Base-by-base conservation (phyloP, 1,284 basidiomycete species). In the Porodaedalea pini region DNA sequence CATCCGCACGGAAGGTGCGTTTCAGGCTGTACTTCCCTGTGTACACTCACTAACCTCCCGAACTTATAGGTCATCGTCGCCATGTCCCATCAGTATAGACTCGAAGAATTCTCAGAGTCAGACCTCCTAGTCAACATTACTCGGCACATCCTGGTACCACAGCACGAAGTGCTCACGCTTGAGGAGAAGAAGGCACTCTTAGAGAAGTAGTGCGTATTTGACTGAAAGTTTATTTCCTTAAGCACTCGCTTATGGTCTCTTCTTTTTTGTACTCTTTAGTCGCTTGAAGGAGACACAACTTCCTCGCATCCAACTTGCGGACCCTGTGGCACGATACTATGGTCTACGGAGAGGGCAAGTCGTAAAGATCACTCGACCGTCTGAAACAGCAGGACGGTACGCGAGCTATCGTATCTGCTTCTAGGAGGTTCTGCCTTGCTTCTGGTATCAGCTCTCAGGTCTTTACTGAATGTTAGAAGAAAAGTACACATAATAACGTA, bases 101-200 rank as follows among this genome's bases (percentile, higher is more conserved):
- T 99, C 36, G 97, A 99, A 71, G 96, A 98, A 67, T 99, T 99
- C 71, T 90, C 94, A 29, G 97, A 99, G 74, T 85, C 94, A 4
- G 94, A 97, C 72, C 76, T 99, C 43, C 82, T 99, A 3, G 97
- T 99, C 63, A 99, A 99, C 74, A 99, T 99, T 66, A 96, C 94
- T 15, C 88, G 90, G 67, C 97, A 99, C 69, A 91, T 91, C 40
- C 81, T 99, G 34, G 97, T 99, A 3, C 97, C 97, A 45, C 85
- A 84, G 63, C 97, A 99, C 70, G 88, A 95, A 65, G 88, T 99
- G 57, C 81, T 99, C 64, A 83, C 83, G 7, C 74, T 82, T 19
- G 90, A 93, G 63, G 90, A 98, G 72, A 99, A 99, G 77, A 86
- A 85, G 68, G 76, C 83, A 10, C 75, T 99, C 54, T 78, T 99